Evolutionary conservation across 169 alveolate species (phyloP), one percentile per base, ranked within the genome.

Genomic region (Plasmodium coatneyi): DNA sequence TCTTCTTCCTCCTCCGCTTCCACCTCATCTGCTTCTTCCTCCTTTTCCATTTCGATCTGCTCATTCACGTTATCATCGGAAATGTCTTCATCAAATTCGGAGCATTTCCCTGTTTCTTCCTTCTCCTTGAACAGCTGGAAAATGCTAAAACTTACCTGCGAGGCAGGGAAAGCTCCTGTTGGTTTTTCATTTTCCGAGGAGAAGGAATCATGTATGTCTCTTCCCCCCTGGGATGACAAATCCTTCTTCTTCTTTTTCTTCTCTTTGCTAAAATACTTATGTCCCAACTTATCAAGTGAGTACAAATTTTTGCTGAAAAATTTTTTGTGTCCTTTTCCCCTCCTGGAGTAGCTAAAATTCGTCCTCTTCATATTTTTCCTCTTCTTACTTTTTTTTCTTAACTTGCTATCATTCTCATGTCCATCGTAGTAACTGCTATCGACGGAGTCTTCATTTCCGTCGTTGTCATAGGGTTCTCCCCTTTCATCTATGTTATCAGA

Each of bases 101-200:
- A 70, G 72, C 82, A 84, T 19, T 87, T 87, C 46, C 80, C 9
- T 12, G 49, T 39, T 22, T 79, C 92, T 14, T 83, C 89, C 22
- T 87, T 79, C 49, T 87, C 93, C 25, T 87, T 87, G 66, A 78
- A 87, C 52, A 87, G 19, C 22, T 87, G 80, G 19, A 71, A 39
- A 36, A 79, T 78, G 56, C 49, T 66, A 52, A 19, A 78, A 39
- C 81, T 87, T 56, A 87, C 49, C 30, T 39, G 28, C 32, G 83
- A 60, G 16, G 93, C 16, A 14, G 43, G 79, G 5, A 76, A 54
- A 28, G 41, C 80, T 32, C 80, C 82, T 25, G 34, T 25, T 19
- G 52, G 19, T 4, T 46, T 22, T 86, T 86, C 84, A 19, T 86
- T 86, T 12, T 72, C 80, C n/a, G 84, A 74, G 7, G 39, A 74